phyloP scores from a whole-genome alignment of 495 filamentous ascomycete species.

The Symbiotaphrina buchneri region DNA sequence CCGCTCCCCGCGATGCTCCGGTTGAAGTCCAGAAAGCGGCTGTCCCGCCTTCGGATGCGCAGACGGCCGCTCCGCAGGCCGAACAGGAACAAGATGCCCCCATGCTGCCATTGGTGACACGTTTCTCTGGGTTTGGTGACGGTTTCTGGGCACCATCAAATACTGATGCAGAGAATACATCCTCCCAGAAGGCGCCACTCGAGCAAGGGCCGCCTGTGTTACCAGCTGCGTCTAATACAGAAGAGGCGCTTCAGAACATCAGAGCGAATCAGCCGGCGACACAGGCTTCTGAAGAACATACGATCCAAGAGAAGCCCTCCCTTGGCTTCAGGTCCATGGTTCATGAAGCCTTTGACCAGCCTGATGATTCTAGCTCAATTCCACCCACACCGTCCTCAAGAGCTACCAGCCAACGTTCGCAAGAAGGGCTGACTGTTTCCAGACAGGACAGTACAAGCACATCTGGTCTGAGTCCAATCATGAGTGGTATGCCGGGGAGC shows the following conservation, averaged over 20 bases:
- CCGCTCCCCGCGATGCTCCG: conserved; percentile 6
- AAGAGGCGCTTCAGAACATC: too few relatives aligned
- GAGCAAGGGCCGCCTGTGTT: too few relatives aligned
- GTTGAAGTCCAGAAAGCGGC: too few relatives aligned
- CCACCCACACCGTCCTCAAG: conserved; percentile 33
- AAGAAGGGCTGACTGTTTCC: conserved; percentile 16
- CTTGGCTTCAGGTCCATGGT: conserved; percentile 44
- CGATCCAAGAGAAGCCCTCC: conserved; percentile 29
- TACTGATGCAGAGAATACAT: too few relatives aligned
- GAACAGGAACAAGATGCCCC: too few relatives aligned
- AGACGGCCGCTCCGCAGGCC: background rate
- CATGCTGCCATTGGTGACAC: too few relatives aligned
- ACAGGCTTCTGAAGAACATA: too few relatives aligned
- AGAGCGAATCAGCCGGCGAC: too few relatives aligned
- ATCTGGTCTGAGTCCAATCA: conserved; percentile 45
- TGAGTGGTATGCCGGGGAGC: conserved; percentile 24
- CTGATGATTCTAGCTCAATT: conserved; percentile 18
- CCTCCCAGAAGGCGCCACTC: too few relatives aligned
- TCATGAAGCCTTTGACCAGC: conserved; percentile 41
- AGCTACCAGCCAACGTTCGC: conserved; percentile 12
- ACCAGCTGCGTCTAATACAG: too few relatives aligned
- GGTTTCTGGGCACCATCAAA: background rate
- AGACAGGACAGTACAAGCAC: conserved; percentile 45
- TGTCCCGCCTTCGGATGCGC: too few relatives aligned
- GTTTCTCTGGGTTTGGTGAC: conserved; percentile 40